Conservation (phyloP, 441 rosid species). For the Pelargonium fulgidum region DNA sequence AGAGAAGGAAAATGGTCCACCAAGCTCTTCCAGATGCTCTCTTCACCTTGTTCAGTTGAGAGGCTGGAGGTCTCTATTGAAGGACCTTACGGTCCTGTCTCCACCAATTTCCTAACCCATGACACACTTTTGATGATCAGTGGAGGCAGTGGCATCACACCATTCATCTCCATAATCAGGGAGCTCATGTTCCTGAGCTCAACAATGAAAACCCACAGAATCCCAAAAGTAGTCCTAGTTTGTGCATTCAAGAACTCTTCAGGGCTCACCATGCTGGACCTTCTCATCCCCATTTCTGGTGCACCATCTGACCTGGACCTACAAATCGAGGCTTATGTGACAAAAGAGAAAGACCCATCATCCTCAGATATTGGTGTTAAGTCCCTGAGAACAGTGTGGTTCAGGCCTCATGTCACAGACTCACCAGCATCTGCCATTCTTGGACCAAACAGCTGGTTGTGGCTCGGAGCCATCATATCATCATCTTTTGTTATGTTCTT, state of each 20-base stretch:
- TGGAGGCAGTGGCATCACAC: slow-evolving; percentile 92
- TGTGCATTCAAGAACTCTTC: slow-evolving; percentile 63
- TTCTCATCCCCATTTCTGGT: slow-evolving; percentile 53
- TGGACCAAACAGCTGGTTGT: slow-evolving; percentile 74
- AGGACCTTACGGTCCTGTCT: slow-evolving; percentile 54
- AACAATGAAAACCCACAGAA: slow-evolving; percentile 28
- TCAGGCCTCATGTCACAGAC: slow-evolving; percentile 53
- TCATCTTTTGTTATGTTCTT: slow-evolving; percentile 59
- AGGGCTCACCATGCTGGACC: slow-evolving; percentile 71
- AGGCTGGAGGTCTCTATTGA: slow-evolving; percentile 38
- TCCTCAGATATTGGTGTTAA: background rate
- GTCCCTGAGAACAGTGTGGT: slow-evolving; percentile 36
- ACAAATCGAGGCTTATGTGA: slow-evolving; percentile 61
- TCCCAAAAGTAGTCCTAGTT: slow-evolving; percentile 49
- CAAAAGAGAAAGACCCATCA: slow-evolving; percentile 45
- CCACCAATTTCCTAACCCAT: slow-evolving; percentile 41
- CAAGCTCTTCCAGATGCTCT: slow-evolving; percentile 35
- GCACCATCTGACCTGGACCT: slow-evolving; percentile 37
- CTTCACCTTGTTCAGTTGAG: slow-evolving; percentile 29
- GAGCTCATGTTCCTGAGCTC: slow-evolving; percentile 47
- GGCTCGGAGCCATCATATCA: slow-evolving; percentile 57
- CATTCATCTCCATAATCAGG: slow-evolving; percentile 66
- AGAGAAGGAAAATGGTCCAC: slow-evolving; percentile 48
- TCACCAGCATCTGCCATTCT: slow-evolving; percentile 49
- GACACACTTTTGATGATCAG: slow-evolving; percentile 75